These are phyloP conservation scores for Trichomonascaceae sp. DNA, from an alignment of 1,139 yeast genomes.

Conservation along the genomic window DNA sequence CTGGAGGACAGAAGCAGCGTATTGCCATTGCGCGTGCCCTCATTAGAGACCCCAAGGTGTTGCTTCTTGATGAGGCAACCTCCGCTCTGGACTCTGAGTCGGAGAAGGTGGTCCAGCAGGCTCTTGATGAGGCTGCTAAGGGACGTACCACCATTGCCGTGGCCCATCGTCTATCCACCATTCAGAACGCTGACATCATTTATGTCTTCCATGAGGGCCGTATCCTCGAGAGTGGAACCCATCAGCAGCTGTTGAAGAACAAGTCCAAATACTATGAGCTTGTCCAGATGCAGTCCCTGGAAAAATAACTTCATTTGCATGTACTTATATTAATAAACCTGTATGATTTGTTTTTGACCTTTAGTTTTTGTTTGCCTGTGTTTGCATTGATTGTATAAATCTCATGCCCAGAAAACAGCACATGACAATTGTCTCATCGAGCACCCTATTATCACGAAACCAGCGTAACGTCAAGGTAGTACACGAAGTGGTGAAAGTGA, in stretches of 20 bases:
- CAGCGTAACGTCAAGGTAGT: too few relatives aligned
- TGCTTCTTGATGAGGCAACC: constrained; percentile 68
- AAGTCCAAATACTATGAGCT: constrained; percentile 29
- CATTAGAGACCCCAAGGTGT: constrained; percentile 52
- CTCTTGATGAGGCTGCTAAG: constrained; percentile 44
- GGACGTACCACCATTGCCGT: constrained; percentile 80
- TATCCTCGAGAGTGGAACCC: constrained; percentile 60
- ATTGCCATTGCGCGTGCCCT: constrained; percentile 67
- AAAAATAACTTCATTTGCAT: too few relatives aligned
- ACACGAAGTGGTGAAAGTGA: too few relatives aligned
- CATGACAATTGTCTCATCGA: too few relatives aligned
- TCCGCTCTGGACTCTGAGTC: constrained; percentile 70
- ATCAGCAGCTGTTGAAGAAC: constrained; percentile 24
- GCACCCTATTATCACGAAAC: too few relatives aligned
- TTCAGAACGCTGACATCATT: constrained; percentile 83
- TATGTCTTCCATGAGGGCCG: constrained; percentile 64
- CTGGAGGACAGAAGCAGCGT: constrained; percentile 81
- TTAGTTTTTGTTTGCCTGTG: too few relatives aligned
- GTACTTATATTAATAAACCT: too few relatives aligned
- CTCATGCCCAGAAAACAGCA: too few relatives aligned
- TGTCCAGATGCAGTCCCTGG: constrained; percentile 27
- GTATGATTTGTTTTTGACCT: too few relatives aligned
- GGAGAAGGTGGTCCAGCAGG: constrained; percentile 64
- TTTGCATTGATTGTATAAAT: too few relatives aligned
- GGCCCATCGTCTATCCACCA: constrained; percentile 83